These are phyloP conservation scores for Whalleya microplaca DNA, from an alignment of 2,329 filamentous ascomycete genomes.

Conservation along the genomic window DNA sequence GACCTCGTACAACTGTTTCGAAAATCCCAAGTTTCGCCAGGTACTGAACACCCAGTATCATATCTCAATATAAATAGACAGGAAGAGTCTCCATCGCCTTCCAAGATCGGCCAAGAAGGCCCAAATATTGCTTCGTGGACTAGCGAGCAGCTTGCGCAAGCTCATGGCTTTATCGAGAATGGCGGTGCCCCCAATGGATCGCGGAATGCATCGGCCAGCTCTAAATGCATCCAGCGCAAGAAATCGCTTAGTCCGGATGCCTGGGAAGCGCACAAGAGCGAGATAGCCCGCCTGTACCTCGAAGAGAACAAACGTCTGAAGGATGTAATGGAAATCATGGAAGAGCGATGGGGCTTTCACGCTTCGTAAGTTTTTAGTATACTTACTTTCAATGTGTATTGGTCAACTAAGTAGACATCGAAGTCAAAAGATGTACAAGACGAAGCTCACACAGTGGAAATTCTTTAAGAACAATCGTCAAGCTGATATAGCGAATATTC, in stretches of 20 bases:
- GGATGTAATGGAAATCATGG: conserved; percentile 36
- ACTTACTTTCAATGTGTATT: conserved; percentile 7
- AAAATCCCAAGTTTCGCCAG: conserved; percentile 18
- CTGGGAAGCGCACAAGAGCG: conserved; percentile 31
- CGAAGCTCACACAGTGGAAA: conserved; percentile 37
- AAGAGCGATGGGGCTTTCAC: conserved; percentile 29
- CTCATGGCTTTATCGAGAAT: conserved; percentile 5
- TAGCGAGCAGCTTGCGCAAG: conserved; percentile 10
- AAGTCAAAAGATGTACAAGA: conserved; percentile 39
- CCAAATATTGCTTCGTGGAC: conserved; percentile 3
- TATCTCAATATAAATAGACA: conserved; percentile 10
- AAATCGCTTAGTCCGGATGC: conserved; percentile 29
- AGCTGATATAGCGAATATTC: conserved; percentile 34
- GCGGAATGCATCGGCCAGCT: conserved; percentile 6
- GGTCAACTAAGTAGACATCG: conserved; percentile 17
- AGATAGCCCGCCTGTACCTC: conserved; percentile 34
- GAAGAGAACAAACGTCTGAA: conserved; percentile 36
- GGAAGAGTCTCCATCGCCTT: conserved; percentile 9
- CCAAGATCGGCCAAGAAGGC: not conserved
- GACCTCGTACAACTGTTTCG: conserved; percentile 22
- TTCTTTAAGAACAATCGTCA: conserved; percentile 39
- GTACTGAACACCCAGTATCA: conserved; percentile 12
- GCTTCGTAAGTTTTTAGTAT: conserved; percentile 32
- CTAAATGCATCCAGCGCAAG: conserved; percentile 25
- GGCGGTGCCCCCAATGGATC: conserved; percentile 11